Evolutionary conservation across 176 grass and related monocot species (phyloP).

Genomic region (Echinochloa phyllopogon): DNA sequence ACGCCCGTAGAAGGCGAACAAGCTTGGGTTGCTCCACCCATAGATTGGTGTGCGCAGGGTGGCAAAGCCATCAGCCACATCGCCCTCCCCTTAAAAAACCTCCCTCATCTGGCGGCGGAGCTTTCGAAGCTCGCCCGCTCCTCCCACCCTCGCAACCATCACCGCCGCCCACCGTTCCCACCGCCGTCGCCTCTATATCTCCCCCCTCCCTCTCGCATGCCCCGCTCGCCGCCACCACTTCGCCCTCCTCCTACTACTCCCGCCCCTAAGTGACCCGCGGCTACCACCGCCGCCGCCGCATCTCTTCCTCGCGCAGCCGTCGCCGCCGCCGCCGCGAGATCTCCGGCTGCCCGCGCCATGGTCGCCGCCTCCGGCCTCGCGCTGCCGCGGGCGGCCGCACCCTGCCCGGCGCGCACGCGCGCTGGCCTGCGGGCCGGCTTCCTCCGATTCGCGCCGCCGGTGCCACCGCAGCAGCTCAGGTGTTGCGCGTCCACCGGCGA

Average conservation of each 20-base stretch:
- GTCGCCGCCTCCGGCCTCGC: slow-evolving; percentile 56
- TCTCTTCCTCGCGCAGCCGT: background rate
- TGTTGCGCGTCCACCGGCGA: slow-evolving; percentile 55
- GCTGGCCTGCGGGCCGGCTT: background rate
- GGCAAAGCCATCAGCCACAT: slow-evolving; percentile 25
- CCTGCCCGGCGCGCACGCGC: slow-evolving; percentile 18
- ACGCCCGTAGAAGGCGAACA: slow-evolving; percentile 6
- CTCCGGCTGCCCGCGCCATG: slow-evolving; percentile 54
- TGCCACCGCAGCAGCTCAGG: slow-evolving; percentile 21
- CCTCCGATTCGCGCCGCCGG: slow-evolving; percentile 29
- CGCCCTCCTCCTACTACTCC: background rate
- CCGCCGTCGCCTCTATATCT: slow-evolving; percentile 59
- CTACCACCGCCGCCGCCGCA: background rate
- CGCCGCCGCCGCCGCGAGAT: slow-evolving; percentile 37
- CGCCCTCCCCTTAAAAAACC: slow-evolving; percentile 30
- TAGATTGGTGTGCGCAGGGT: background rate
- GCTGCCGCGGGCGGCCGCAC: slow-evolving; percentile 30
- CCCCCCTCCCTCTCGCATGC: slow-evolving; percentile 13
- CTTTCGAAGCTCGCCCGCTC: slow-evolving; percentile 52
- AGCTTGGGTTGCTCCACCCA: slow-evolving; percentile 6
- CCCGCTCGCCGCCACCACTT: background rate
- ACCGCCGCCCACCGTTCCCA: slow-evolving; percentile 61
- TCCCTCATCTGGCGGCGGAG: slow-evolving; percentile 45
- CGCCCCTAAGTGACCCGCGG: background rate
- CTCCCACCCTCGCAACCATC: slow-evolving; percentile 56